Evolutionary conservation across 176 grass and related monocot species (phyloP).

Genomic region (Cenchrus fungigraminus): DNA sequence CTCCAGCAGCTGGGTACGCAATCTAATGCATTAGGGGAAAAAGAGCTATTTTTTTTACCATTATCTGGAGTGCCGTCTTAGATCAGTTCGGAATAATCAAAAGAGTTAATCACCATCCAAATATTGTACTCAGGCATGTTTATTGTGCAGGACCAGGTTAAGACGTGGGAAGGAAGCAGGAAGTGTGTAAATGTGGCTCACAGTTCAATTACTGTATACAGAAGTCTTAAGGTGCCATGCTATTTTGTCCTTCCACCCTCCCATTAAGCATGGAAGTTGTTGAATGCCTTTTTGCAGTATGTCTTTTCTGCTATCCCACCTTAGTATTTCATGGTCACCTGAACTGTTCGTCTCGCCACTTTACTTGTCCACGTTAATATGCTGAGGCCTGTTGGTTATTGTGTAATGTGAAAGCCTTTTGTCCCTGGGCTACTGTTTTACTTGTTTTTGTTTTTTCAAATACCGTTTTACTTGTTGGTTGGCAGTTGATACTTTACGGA

Average conservation of each 20-base stretch:
- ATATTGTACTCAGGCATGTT: neutral
- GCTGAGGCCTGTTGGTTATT: neutral
- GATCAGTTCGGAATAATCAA: neutral
- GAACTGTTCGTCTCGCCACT: neutral
- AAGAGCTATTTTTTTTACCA: neutral
- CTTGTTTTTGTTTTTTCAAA: no score
- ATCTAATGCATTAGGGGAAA: neutral
- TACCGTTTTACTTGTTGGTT: neutral
- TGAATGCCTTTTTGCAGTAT: neutral
- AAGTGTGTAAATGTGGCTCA: neutral
- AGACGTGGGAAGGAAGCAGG: conserved; percentile 10
- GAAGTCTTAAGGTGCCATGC: neutral
- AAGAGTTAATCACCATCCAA: neutral
- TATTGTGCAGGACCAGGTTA: conserved; percentile 48
- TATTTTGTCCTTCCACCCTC: neutral
- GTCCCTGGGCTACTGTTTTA: neutral
- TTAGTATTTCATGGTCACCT: neutral
- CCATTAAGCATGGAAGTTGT: conserved; percentile 12
- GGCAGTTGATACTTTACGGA: neutral
- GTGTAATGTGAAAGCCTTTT: neutral
- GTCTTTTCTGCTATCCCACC: neutral
- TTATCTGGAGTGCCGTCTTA: neutral
- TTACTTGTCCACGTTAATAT: neutral
- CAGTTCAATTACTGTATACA: neutral
- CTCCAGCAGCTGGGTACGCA: neutral